Percentiles rank a stretch among this genome's conserved stretches.
phyloP scores from a whole-genome alignment of 1,284 basidiomycete genomes.

The Trametes hirsuta region DNA sequence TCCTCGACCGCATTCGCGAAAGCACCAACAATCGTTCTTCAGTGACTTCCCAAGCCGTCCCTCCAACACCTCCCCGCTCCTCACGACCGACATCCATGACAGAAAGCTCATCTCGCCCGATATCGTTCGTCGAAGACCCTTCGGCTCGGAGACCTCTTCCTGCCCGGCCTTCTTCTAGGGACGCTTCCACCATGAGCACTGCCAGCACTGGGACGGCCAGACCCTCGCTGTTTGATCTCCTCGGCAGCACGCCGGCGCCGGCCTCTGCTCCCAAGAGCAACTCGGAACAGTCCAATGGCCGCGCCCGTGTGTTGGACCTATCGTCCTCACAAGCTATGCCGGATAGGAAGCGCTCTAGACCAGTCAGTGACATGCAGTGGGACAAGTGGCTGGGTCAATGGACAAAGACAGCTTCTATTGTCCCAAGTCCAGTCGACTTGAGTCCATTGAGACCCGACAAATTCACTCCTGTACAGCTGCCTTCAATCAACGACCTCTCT shows the following conservation, averaged over 20 bases:
- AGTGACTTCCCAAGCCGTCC: conserved; percentile 5
- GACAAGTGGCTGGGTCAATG: too few species aligned
- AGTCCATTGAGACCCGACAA: neutral
- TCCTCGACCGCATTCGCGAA: conserved; percentile 33
- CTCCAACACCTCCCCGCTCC: conserved; percentile 20
- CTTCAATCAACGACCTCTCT: neutral
- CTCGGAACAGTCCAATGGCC: neutral
- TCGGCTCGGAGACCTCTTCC: conserved; percentile 15
- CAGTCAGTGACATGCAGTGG: too few species aligned
- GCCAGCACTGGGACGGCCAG: conserved; percentile 18
- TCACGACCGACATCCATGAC: conserved; percentile 26
- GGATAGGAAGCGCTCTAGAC: too few species aligned
- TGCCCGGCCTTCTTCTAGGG: conserved; percentile 11
- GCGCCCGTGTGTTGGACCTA: neutral
- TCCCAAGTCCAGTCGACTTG: neutral
- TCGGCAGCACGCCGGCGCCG: conserved; percentile 10
- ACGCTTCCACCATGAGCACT: conserved; percentile 9
- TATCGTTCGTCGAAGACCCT: conserved; percentile 9
- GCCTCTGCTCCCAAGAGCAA: neutral
- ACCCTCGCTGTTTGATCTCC: conserved; percentile 26
- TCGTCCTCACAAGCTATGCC: too few species aligned
- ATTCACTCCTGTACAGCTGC: neutral
- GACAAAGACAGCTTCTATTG: too few species aligned
- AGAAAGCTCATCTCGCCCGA: conserved; percentile 20
- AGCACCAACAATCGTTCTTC: conserved; percentile 23